Evolutionary conservation across 768 basidiomycete genomes (phyloP).

Genomic region (Suillus spraguei): DNA sequence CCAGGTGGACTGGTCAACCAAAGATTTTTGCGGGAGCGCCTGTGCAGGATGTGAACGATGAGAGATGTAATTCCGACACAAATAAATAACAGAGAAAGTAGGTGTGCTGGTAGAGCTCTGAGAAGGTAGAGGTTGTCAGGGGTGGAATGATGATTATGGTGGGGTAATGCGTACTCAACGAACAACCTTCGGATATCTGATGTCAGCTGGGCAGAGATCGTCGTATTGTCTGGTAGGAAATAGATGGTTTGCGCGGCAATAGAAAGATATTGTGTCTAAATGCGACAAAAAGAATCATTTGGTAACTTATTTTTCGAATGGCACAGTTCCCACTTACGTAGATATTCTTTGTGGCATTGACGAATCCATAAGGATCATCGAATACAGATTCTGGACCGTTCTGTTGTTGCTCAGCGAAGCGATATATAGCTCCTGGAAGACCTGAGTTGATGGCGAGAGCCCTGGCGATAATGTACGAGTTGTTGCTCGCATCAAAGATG

Average conservation of each 20-base stretch:
- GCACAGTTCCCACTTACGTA: conserved; percentile 22
- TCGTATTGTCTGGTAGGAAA: conserved; percentile 46
- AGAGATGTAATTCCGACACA: conserved; percentile 50
- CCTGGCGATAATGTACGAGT: no score
- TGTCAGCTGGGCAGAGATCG: conserved; percentile 42
- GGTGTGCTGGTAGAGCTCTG: conserved; percentile 56
- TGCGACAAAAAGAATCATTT: conserved; percentile 1
- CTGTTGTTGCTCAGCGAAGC: no score
- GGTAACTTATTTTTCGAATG: background rate
- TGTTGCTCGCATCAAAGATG: no score
- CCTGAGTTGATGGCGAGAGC: no score
- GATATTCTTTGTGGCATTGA: conserved; percentile 49
- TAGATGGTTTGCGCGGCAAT: conserved; percentile 60
- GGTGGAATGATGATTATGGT: background rate
- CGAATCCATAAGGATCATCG: conserved; percentile 49
- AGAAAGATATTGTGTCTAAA: conserved; percentile 60
- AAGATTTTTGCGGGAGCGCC: conserved; percentile 47
- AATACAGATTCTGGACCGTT: no score
- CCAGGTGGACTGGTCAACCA: conserved; percentile 44
- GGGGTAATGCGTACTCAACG: conserved; percentile 52
- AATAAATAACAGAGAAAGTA: conserved; percentile 54
- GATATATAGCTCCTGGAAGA: no score
- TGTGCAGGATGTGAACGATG: conserved; percentile 49
- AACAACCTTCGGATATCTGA: conserved; percentile 51
- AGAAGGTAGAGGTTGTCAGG: conserved; percentile 10